Conservation (phyloP, 2,329 filamentous ascomycete species). For the Aspergillus sp. region DNA sequence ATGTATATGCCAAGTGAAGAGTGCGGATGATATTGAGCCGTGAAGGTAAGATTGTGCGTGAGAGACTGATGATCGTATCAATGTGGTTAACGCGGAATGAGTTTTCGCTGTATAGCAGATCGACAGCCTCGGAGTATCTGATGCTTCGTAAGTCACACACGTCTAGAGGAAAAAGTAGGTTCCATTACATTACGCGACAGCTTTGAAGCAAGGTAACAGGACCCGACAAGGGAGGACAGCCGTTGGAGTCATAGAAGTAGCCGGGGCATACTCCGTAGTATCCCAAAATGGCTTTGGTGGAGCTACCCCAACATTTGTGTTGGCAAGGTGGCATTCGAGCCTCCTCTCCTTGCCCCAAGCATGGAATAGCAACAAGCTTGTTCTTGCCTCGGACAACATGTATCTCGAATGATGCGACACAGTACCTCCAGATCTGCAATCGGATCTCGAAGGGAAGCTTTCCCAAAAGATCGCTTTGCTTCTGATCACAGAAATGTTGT, state of each 20-base stretch:
- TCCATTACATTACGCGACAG: background rate
- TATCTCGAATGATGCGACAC: background rate
- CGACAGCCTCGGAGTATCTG: background rate
- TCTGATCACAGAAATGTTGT: background rate
- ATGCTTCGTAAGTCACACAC: background rate
- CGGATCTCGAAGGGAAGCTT: background rate
- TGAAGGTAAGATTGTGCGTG: background rate
- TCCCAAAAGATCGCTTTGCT: background rate
- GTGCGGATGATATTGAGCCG: background rate
- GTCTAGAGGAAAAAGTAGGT: background rate
- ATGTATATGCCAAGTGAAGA: background rate
- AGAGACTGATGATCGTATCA: background rate
- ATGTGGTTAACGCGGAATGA: background rate
- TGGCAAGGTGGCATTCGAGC: background rate
- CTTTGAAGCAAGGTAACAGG: background rate
- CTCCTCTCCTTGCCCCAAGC: background rate
- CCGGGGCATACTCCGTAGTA: background rate
- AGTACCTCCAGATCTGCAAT: background rate
- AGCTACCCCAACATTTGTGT: background rate
- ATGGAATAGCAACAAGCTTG: background rate
- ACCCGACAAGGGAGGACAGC: background rate
- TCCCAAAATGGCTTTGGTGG: background rate
- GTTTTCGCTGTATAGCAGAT: background rate
- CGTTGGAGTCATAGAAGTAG: background rate
- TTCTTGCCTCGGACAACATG: background rate